Evolutionary conservation across 768 basidiomycete species (phyloP).

Genomic region (Lentinula boryana): DNA sequence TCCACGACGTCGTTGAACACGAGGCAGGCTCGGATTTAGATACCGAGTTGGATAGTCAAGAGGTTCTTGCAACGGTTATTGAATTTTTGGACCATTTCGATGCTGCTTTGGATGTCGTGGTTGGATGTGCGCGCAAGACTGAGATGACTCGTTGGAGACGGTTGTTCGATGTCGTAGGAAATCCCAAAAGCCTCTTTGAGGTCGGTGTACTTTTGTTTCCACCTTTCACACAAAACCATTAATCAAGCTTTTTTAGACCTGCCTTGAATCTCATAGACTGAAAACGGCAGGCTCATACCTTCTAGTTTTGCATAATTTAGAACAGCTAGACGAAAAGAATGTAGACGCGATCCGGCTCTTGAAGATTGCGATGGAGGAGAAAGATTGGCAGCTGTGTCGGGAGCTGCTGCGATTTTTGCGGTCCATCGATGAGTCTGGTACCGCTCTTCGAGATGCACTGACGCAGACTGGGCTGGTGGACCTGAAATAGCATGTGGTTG

Average conservation of each 20-base stretch:
- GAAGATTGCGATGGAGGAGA: slow-evolving; percentile 63
- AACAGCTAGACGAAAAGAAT: slow-evolving; percentile 77
- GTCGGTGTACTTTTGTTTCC: slow-evolving; percentile 29
- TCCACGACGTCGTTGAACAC: slow-evolving; percentile 89
- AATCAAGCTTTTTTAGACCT: slow-evolving; percentile 43
- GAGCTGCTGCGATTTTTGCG: slow-evolving; percentile 90
- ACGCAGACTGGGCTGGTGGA: slow-evolving; percentile 37
- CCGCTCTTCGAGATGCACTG: slow-evolving; percentile 58
- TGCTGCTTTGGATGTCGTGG: slow-evolving; percentile 85
- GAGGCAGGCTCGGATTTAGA: slow-evolving; percentile 43
- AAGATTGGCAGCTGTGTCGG: slow-evolving; percentile 88
- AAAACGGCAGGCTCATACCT: slow-evolving; percentile 92
- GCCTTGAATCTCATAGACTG: slow-evolving; percentile 63
- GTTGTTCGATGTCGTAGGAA: slow-evolving; percentile 86
- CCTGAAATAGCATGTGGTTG: neutral
- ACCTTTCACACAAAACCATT: neutral
- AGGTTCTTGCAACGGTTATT: slow-evolving; percentile 62
- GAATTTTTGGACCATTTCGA: slow-evolving; percentile 96
- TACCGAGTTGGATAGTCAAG: slow-evolving; percentile 20
- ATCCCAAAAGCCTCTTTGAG: slow-evolving; percentile 88
- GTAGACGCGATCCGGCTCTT: slow-evolving; percentile 80
- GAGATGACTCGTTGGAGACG: slow-evolving; percentile 88
- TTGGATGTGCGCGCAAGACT: slow-evolving; percentile 93
- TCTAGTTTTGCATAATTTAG: slow-evolving; percentile 88
- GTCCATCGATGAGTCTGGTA: slow-evolving; percentile 85